These are phyloP conservation scores for Rhododendron griersonianum DNA, from an alignment of 148 eudicot species.

Conservation along the genomic window DNA sequence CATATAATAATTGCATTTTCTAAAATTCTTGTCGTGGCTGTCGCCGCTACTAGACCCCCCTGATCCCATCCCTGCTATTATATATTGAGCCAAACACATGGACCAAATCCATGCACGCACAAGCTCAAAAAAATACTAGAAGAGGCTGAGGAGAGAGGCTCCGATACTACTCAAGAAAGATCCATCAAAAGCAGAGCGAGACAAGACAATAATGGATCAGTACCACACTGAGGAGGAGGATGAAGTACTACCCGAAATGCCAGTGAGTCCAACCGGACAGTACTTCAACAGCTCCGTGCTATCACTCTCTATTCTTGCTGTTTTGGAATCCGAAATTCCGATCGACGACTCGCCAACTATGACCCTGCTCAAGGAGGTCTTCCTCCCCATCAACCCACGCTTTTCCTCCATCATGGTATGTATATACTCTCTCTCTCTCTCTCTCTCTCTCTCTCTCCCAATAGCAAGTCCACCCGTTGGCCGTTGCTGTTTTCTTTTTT, in stretches of 20 bases:
- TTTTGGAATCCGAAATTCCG: slow-evolving; percentile 31
- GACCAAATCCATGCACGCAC: background rate
- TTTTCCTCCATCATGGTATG: slow-evolving; percentile 49
- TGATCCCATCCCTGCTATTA: background rate
- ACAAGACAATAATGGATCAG: background rate
- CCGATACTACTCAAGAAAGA: background rate
- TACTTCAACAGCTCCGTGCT: slow-evolving; percentile 34
- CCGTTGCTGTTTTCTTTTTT: too few relatives aligned
- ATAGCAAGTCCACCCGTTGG: too few relatives aligned
- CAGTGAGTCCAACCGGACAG: slow-evolving; percentile 39
- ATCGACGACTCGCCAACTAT: slow-evolving; percentile 14
- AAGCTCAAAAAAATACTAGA: background rate
- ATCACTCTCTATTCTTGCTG: slow-evolving; percentile 22
- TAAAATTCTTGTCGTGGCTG: too few relatives aligned
- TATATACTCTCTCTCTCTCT: background rate
- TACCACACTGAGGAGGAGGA: background rate
- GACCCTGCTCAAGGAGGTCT: slow-evolving; percentile 13
- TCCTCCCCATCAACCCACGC: slow-evolving; percentile 41
- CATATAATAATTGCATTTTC: too few relatives aligned
- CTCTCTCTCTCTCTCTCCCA: background rate
- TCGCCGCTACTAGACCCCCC: too few relatives aligned
- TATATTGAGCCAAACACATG: background rate
- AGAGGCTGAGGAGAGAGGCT: background rate
- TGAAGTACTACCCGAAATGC: background rate
- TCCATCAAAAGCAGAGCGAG: background rate